Evolutionary conservation across 305 asterid genomes (phyloP), one percentile per base, ranked within the genome.

Genomic region (Stenogyne calaminthoides): DNA sequence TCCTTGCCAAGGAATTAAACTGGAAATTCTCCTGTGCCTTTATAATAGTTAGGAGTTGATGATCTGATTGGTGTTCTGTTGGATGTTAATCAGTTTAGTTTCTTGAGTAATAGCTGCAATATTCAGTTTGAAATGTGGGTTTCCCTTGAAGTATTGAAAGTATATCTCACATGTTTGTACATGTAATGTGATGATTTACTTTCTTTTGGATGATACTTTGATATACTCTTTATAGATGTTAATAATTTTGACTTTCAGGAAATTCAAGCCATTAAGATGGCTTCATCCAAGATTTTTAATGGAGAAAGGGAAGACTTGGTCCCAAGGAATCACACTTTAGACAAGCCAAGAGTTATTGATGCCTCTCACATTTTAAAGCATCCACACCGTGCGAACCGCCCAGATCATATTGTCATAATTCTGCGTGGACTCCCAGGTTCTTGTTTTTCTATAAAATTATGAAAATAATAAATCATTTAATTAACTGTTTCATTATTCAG

Each of bases 351-450:
- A 79, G 70, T 86, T 74, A 47, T 92, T 80, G 96, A 95, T 72
- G 99, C 89, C 58, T 84, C 89, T 52, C 91, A 88, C 81, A 84
- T 92, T 82, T 84, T 95, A 59, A 95, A 88, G 89, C 86, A 88
- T 63, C 99, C 99, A 42, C 86, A 91, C 73, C 91, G 99, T 67
- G 84, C 89, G 64, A 80, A 78, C 71, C 98, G 97, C 36, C 99
- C 99, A 34, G 98, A 89, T 86, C 97, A 88, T 79, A 86, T 95
- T 61, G 99, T 91, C 66, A 65, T 95, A 64, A 89, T 95, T 66
- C 86, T 92, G 73, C 93, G 98, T 69, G 99, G 99, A 74, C 98
- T 95, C 82, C 96, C 99, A 87, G 99, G 99, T 95, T 63, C 51
- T 55, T 46, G 16, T 62, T 22, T 46, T n/a, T n/a, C n/a, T 52